Conservation (phyloP, 805 yeast species). For the Candida stauntonica region DNA sequence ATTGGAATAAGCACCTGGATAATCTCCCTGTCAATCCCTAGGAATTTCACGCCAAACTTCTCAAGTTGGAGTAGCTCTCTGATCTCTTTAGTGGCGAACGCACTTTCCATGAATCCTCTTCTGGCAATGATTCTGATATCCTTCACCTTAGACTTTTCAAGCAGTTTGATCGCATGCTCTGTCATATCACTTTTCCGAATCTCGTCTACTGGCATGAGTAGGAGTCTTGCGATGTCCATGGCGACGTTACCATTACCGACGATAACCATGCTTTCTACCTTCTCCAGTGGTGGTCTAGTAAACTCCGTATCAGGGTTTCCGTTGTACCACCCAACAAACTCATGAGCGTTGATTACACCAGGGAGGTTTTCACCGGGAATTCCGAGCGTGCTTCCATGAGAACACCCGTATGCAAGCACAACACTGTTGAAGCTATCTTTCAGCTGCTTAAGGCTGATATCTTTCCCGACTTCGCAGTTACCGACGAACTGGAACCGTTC, state of each 20-base stretch:
- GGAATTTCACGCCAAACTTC: constrained; percentile 43
- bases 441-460: constrained; percentile 48
- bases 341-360: constrained; percentile 76
- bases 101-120: constrained; percentile 79
- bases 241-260: constrained; percentile 99
- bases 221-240: constrained; percentile 78
- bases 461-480: constrained; percentile 63
- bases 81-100: constrained; percentile 89
- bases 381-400: constrained; percentile 46
- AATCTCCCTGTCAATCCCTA: constrained; percentile 40
- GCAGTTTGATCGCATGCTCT: constrained; percentile 47
- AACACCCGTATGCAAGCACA: constrained; percentile 79
- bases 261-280: constrained; percentile 63
- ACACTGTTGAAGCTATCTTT: constrained; percentile 62
- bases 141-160: constrained; percentile 51
- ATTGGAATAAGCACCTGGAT: constrained; percentile 41
- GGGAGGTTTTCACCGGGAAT: constrained; percentile 51
- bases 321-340: constrained; percentile 95
- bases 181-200: constrained; percentile 76
- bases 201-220: constrained; percentile 53
- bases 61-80: constrained; percentile 73
- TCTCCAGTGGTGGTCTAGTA: constrained; percentile 53
- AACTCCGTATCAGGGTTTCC: constrained; percentile 63
- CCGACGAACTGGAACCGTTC: constrained; percentile 59
- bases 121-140: constrained; percentile 76